These are phyloP conservation scores for Naganishia sp. DNA, from an alignment of 1,284 basidiomycete genomes.

Conservation along the genomic window DNA sequence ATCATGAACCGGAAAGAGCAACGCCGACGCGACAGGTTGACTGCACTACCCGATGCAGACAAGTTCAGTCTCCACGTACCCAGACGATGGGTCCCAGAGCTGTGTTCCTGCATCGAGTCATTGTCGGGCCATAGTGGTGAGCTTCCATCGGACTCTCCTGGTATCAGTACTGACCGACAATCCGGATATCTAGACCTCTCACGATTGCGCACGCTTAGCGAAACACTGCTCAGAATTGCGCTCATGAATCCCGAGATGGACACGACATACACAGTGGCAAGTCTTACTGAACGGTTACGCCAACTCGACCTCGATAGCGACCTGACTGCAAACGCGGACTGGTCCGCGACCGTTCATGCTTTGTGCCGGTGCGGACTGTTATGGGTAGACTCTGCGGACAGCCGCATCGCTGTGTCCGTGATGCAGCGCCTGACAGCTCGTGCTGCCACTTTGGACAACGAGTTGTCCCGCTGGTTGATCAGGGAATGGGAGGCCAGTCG, in stretches of 20 bases:
- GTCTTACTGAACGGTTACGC: constrained; percentile 20
- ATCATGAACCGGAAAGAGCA: constrained; percentile 28
- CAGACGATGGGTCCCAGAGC: constrained; percentile 34
- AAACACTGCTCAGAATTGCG: constrained; percentile 32
- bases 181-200: constrained; percentile 4
- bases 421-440: constrained; percentile 18
- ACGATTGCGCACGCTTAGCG: constrained; percentile 12
- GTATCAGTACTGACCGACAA: background rate
- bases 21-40: constrained; percentile 9
- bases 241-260: constrained; percentile 27
- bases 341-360: constrained; percentile 61
- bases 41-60: constrained; percentile 31
- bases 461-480: constrained; percentile 12
- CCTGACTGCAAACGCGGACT: constrained; percentile 45
- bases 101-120: constrained; percentile 29
- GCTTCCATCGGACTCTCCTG: background rate
- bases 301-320: constrained; percentile 10
- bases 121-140: constrained; percentile 26
- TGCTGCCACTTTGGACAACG: constrained; percentile 1
- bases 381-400: constrained; percentile 10
- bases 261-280: constrained; percentile 11
- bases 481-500: constrained; percentile 15
- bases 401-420: background rate
- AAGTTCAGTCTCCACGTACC: constrained; percentile 32
- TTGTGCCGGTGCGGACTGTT: constrained; percentile 65